Evolutionary conservation across 2,329 filamentous ascomycete genomes (phyloP), one percentile per base, ranked within the genome.

Genomic region (Ophiocordyceps camponoti-saundersi): DNA sequence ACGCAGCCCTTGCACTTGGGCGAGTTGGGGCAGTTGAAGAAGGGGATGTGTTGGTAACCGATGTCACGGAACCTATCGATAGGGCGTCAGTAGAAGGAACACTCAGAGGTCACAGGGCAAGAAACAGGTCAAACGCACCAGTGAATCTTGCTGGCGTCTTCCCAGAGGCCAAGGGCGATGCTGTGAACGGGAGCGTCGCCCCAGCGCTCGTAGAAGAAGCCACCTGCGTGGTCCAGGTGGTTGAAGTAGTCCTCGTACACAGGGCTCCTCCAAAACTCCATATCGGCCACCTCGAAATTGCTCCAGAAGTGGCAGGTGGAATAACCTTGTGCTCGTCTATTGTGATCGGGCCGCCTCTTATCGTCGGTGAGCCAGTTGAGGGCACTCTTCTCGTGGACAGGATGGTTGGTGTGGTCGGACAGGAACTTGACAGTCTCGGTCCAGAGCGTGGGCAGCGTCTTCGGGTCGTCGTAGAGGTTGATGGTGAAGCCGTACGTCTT

Each of bases 401-500:
- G 60, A 59, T 93, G 83, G 46, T 87, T 77, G 1, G 86, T 83
- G 57, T 95, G 83, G 52, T 88, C 79, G 22, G 85, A 79, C 36
- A 98, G 66, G 67, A 96, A 98, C 62, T 92, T 89, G 53, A 81
- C 70, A 0, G 90, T 96, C 64, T 95, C 87, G n/a, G 92, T 90
- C 92, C 92, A 98, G 26, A 98, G 72, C 0, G 79, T 83, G 2
- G 85, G 80, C 44, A 98, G 85, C 41, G 85, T 90, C 57, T 86
- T 73, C 13, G 92, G 87, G 30, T 82, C 81, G 64, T 98, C 92
- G 71, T 94, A 96, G 42, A 98, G 79, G 65, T 87, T 95, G 68
- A 98, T 93, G 52, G 90, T 96, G 69, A 96, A 98, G 53, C 92
- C 92, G 64, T 98, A 98, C 4, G 90, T 96, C 68, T 96, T 95